phyloP scores from a whole-genome alignment of 768 basidiomycete species.

The Boletus reticulatus region DNA sequence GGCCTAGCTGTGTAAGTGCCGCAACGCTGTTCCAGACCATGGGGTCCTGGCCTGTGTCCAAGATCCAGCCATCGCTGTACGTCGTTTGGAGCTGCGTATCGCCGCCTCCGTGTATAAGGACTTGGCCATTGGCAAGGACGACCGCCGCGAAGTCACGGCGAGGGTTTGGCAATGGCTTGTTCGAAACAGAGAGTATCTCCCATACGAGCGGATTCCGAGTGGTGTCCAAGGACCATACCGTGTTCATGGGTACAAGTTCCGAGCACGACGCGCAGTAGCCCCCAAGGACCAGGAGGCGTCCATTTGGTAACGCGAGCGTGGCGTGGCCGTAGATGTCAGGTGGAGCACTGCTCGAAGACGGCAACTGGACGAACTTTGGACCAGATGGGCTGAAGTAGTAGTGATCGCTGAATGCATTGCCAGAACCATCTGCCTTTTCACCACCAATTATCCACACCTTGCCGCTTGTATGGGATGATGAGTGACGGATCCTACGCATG shows the following conservation, averaged over 20 bases:
- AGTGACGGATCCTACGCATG: constrained; percentile 73
- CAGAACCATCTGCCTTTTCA: constrained; percentile 77
- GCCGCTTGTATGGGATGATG: constrained; percentile 51
- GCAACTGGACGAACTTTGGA: constrained; percentile 54
- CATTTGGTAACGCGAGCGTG: constrained; percentile 66
- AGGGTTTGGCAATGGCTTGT: constrained; percentile 47
- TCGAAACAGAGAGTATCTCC: constrained; percentile 42
- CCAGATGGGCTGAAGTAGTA: constrained; percentile 56
- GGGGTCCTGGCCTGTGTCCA: constrained; percentile 53
- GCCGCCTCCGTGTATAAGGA: constrained; percentile 80
- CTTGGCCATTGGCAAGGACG: constrained; percentile 46
- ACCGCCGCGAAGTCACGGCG: constrained; percentile 63
- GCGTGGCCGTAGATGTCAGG: constrained; percentile 71
- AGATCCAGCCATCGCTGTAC: constrained; percentile 69
- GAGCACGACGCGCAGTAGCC: constrained; percentile 55
- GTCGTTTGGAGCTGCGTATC: constrained; percentile 53
- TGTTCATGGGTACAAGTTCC: constrained; percentile 52
- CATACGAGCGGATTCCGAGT: constrained; percentile 46
- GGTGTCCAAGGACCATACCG: constrained; percentile 64
- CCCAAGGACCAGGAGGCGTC: constrained; percentile 70
- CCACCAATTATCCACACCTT: constrained; percentile 76
- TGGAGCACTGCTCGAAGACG: constrained; percentile 51
- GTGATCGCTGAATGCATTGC: constrained; percentile 56
- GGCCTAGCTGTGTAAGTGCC: constrained; percentile 55
- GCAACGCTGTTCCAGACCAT: constrained; percentile 58